These are phyloP conservation scores for Leccinum fibrillosum DNA, from an alignment of 768 basidiomycete species.

Conservation along the genomic window DNA sequence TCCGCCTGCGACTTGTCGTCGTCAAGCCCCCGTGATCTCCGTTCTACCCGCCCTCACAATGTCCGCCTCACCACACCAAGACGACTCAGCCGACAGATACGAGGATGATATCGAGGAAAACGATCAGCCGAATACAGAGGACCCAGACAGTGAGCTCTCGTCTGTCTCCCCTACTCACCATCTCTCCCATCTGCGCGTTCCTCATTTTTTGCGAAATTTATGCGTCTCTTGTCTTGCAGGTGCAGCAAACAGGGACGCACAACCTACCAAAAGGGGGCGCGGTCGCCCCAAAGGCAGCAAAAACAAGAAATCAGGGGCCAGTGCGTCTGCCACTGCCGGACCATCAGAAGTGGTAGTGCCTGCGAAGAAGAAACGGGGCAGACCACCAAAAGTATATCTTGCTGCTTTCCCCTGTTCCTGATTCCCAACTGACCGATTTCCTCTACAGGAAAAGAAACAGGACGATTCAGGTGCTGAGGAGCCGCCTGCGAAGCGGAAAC, in stretches of 20 bases:
- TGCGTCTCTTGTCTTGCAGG: conserved; percentile 33
- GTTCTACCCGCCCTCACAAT: conserved; percentile 36
- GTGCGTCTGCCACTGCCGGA: conserved; percentile 25
- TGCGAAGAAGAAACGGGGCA: conserved; percentile 45
- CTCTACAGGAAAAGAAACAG: conserved; percentile 32
- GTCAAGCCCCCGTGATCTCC: conserved; percentile 25
- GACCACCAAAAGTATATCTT: conserved; percentile 48
- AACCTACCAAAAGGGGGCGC: conserved; percentile 67
- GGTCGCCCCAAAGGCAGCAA: conserved; percentile 91
- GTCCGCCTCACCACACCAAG: conserved; percentile 61
- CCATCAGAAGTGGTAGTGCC: conserved; percentile 26
- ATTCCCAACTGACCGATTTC: conserved; percentile 18
- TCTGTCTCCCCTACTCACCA: conserved; percentile 11
- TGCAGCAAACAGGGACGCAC: conserved; percentile 36
- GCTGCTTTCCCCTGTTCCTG: conserved; percentile 12
- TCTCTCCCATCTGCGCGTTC: conserved; percentile 10
- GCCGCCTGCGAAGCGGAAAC: conserved; percentile 56
- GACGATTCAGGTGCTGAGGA: conserved; percentile 52
- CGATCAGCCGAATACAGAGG: conserved; percentile 38
- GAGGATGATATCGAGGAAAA: conserved; percentile 58
- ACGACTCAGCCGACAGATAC: conserved; percentile 52
- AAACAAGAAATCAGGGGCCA: conserved; percentile 51
- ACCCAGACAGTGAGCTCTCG: conserved; percentile 29
- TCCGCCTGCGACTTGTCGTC: conserved; percentile 17
- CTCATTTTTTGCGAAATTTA: conserved; percentile 17